Percentiles rank a stretch among this genome's conserved stretches.
phyloP scores from a whole-genome alignment of 225 moss, liverwort and hornwort species.

The Pleurozium schreberi region DNA sequence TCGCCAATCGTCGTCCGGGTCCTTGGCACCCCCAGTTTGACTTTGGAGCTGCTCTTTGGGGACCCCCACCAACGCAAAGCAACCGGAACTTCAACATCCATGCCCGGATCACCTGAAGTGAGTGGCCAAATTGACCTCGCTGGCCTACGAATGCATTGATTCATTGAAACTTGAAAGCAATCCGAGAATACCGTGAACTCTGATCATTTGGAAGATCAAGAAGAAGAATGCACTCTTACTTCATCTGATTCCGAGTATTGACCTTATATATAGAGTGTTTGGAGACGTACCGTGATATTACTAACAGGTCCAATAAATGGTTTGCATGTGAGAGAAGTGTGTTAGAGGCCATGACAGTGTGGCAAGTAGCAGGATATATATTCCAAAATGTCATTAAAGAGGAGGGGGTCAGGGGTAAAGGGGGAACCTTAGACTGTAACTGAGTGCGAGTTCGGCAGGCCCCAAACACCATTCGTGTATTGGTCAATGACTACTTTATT shows the following conservation, averaged over 20 bases:
- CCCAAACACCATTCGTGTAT: too few species aligned
- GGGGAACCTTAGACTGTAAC: too few species aligned
- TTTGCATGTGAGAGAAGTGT: too few species aligned
- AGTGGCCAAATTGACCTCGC: neutral
- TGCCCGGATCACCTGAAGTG: neutral
- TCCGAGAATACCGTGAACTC: neutral
- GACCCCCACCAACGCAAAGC: neutral
- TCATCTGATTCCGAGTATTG: too few species aligned
- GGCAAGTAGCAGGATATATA: neutral
- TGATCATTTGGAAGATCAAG: too few species aligned
- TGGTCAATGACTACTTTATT: neutral
- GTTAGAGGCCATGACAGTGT: too few species aligned
- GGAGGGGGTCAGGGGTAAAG: too few species aligned
- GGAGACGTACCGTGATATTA: too few species aligned
- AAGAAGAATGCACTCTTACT: too few species aligned
- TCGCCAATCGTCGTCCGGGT: neutral
- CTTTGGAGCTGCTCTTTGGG: neutral
- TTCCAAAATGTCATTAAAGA: neutral
- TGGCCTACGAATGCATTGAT: neutral
- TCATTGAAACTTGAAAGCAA: neutral
- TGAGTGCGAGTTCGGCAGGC: neutral
- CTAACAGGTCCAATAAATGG: too few species aligned
- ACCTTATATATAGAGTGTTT: too few species aligned
- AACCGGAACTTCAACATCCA: neutral
- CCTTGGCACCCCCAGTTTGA: neutral